Base-by-base conservation (phyloP, 1,284 basidiomycete species). In the Papiliotrema nemorosa region DNA sequence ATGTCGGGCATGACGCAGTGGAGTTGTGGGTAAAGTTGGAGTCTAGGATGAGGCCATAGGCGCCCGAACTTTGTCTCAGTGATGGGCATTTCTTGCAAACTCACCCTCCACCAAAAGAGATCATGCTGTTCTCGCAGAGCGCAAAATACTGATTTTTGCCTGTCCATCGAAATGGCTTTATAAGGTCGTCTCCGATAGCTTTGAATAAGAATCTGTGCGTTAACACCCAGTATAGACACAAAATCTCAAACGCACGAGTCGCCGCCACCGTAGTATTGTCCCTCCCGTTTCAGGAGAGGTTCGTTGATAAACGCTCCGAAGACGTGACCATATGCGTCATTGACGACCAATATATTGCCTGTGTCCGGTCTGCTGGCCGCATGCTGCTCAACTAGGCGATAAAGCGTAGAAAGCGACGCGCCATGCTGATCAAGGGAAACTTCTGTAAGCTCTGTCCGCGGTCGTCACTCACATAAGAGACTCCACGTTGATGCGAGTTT, bases 351-450 rank as follows among this genome's bases (percentile, higher is more conserved):
- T 1, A 87, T 62, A 20, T 81, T 79, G 2, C 83, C 82, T 16
- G 62, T 55, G 3, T 67, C 68, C 2, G 72, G 70, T 41, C 69
- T 61, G 13, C 55, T 52, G 4, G 52, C 50, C 2, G 63, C 60
- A 35, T 65, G 66, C 18, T 59, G 55, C 26, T 67, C 83, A 44
- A 86, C 86, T 2, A 81, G 80, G 2, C 81, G 64, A 67, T 93
- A 94, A 0, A 97, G 80, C 0, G 94, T 97, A 35, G 86, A 83
- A 10, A 97, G 78, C 9, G 90, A 93, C 41, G 93, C 91, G 0
- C 94, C 94, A 58, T 97, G 89, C 69, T 97, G 92, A 64, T 98
- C 94, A 16, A 96, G 78, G 10, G 90, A 93, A 75, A 74, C 73
- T 75, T 54, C 27, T 46, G 36, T 39, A 33, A 5, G 5, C 20